These are phyloP conservation scores for Amanita subjunquillea DNA, from an alignment of 768 basidiomycete genomes.

Conservation along the genomic window DNA sequence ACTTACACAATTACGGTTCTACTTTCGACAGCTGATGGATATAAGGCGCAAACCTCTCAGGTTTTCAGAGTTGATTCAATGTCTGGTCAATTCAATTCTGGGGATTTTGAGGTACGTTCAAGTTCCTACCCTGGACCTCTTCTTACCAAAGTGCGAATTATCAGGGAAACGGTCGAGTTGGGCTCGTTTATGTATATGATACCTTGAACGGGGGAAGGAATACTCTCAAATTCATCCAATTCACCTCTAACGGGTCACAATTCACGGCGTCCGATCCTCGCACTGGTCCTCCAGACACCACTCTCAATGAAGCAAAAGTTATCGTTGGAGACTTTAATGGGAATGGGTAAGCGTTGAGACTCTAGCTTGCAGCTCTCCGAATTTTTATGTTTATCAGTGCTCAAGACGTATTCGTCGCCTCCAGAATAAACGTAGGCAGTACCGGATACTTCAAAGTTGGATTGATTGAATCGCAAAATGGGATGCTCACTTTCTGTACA, in stretches of 20 bases:
- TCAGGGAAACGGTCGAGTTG: background rate
- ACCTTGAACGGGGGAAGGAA: background rate
- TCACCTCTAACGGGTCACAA: background rate
- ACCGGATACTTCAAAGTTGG: no score
- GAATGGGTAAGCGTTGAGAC: background rate
- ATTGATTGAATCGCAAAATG: no score
- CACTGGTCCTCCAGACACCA: background rate
- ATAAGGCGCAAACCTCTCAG: background rate
- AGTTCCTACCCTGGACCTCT: background rate
- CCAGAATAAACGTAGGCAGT: no score
- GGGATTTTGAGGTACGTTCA: background rate
- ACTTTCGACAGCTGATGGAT: background rate
- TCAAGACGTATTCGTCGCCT: no score
- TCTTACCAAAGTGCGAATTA: background rate
- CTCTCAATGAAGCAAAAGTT: background rate
- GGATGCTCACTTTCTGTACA: no score
- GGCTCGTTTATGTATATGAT: background rate
- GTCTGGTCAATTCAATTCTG: background rate
- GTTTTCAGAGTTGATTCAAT: background rate
- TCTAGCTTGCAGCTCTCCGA: background rate
- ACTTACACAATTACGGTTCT: background rate
- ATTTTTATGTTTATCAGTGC: background rate
- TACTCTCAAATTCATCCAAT: background rate
- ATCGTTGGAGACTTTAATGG: background rate
- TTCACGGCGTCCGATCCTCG: background rate